Evolutionary conservation across 2,329 filamentous ascomycete species (phyloP), one percentile per base, ranked within the genome.

Genomic region (Saccharata proteae): DNA sequence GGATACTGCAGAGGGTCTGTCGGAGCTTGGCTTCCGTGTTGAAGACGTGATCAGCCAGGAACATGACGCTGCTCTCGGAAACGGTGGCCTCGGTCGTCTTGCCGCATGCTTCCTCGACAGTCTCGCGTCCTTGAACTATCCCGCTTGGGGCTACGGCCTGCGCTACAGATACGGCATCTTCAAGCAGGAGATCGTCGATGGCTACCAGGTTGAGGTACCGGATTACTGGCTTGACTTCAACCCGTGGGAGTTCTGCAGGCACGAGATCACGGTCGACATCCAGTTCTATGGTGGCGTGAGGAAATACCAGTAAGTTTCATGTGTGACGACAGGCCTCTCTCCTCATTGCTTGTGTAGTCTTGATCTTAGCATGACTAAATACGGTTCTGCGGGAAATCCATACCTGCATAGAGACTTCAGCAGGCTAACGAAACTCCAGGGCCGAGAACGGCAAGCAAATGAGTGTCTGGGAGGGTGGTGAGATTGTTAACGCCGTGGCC

Each of bases 161-260:
- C 76, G 90, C 49, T 98, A 98, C 65, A 71, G 85, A 55, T 96
- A 96, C 39, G 62, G 62, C 52, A 98, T 98, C 55, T 98, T 98
- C 75, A 96, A 96, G 65, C 90, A 98, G 64, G 90, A 96, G 64
- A 96, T 98, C 47, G 77, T 94, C 38, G 81, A 96, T 49, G 90
- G 90, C 36, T 98, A 94, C 55, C 90, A 98, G 59, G 85, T 98
- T 41, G 90, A 98, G 53, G 81, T 96, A 37, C 90, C 90, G 13
- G 90, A 98, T 56, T 96, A 98, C 62, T 98, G 90, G 90, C 74
- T 98, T 32, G 90, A 96, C 55, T 94, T 96, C 60, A 98, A 98
- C 59, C 90, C 90, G 1, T 98, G 90, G 90, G 90, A 98, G 55
- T 98, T 96, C 49, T 85, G 86, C 24, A 73, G 90, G 43, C 84